Evolutionary conservation across 495 filamentous ascomycete genomes (phyloP).

Genomic region (Lichina pygmaea): DNA sequence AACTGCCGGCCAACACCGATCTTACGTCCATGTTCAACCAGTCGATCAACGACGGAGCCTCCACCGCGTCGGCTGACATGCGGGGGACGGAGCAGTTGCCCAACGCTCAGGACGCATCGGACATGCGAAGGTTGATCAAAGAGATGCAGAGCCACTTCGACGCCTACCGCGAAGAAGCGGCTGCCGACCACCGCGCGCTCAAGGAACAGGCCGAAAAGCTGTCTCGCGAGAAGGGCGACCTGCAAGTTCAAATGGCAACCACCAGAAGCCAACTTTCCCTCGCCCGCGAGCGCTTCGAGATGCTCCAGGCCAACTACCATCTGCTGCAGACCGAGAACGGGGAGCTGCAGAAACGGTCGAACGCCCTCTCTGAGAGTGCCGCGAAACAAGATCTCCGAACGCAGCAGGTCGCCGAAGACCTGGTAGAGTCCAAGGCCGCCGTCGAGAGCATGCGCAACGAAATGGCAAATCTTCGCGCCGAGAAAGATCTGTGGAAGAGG

Average conservation of each 20-base stretch:
- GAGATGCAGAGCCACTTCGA: slow-evolving; percentile 83
- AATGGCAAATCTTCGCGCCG: slow-evolving; percentile 74
- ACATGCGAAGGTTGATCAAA: slow-evolving; percentile 42
- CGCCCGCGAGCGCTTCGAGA: slow-evolving; percentile 56
- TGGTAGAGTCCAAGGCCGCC: slow-evolving; percentile 58
- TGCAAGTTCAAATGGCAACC: slow-evolving; percentile 53
- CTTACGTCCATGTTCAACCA: slow-evolving; percentile 35
- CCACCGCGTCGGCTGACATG: background rate
- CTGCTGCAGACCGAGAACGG: slow-evolving; percentile 60
- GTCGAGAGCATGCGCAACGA: slow-evolving; percentile 74
- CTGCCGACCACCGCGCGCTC: slow-evolving; percentile 48
- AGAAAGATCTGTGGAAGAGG: slow-evolving; percentile 72
- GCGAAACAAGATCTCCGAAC: slow-evolving; percentile 72
- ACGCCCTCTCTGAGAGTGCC: slow-evolving; percentile 46
- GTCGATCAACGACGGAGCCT: slow-evolving; percentile 21
- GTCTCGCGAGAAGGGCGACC: slow-evolving; percentile 48
- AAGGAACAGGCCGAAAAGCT: slow-evolving; percentile 70
- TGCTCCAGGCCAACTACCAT: slow-evolving; percentile 69
- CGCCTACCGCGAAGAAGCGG: slow-evolving; percentile 59
- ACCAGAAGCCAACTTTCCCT: slow-evolving; percentile 60
- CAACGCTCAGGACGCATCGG: slow-evolving; percentile 20
- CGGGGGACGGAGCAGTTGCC: slow-evolving; percentile 13
- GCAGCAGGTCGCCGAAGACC: slow-evolving; percentile 79
- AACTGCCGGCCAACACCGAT: slow-evolving; percentile 31
- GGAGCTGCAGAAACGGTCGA: slow-evolving; percentile 57